Base-by-base conservation (phyloP, 768 basidiomycete genomes). In the Grammothele lineata region DNA sequence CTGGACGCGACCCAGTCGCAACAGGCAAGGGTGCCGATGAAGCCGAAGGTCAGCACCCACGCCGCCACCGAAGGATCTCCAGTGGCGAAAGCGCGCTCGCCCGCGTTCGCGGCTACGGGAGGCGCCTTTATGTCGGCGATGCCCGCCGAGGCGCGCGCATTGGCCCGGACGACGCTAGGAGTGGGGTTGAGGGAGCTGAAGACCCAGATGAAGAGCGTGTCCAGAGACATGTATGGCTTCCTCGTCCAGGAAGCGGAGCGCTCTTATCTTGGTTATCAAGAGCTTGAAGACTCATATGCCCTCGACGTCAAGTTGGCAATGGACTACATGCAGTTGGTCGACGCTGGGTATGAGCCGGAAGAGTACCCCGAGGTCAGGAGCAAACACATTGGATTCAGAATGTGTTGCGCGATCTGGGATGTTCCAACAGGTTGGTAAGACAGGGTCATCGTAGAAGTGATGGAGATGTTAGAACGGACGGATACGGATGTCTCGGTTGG, bases 41-140 rank as follows among this genome's bases (percentile, higher is more conserved):
- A 36, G 36, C 41, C 32, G 41, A 35, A 33, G 22, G 19, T 27
- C 27, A 23, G 21, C 36, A 30, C n/a, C n/a, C n/a, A n/a, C n/a
- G n/a, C n/a, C n/a, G n/a, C n/a, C n/a, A n/a, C n/a, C n/a, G n/a
- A n/a, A n/a, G n/a, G n/a, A n/a, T n/a, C n/a, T n/a, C n/a, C n/a
- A n/a, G n/a, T n/a, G n/a, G n/a, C n/a, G n/a, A n/a, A n/a, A n/a
- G n/a, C n/a, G n/a, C n/a, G n/a, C n/a, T n/a, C n/a, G n/a, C n/a
- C n/a, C n/a, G 27, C 27, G 27, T 14, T 7, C 8, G 60, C 56
- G 17, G 55, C 58, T 14, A 52, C 60, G 25, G 52, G 49, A 22
- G 66, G 67, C 17, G 19, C 25, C 15, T 70, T 74, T 45, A 44
- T 72, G 43, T 55, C 56, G 3, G 55, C 55, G 19, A 64, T 78